Evolutionary conservation across 129 eudicot genomes (phyloP).

Genomic region (Ambrosia artemisiifolia): DNA sequence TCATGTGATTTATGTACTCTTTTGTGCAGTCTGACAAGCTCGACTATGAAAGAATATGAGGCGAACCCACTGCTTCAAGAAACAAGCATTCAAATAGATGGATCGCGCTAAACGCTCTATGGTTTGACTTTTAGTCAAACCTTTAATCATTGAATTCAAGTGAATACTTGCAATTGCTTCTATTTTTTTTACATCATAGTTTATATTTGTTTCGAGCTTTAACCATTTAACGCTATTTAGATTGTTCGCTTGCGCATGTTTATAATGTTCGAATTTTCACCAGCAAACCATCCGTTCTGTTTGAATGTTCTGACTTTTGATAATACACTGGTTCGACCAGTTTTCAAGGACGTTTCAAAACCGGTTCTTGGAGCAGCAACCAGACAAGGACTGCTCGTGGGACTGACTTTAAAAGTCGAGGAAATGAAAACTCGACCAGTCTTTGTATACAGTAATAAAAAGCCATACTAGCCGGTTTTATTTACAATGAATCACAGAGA

Average conservation of each 20-base stretch:
- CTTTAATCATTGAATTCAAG: conserved; percentile 18
- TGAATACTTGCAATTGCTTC: conserved; percentile 3
- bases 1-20: background rate
- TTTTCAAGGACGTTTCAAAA: conserved; percentile 3
- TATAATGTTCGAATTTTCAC: too few species aligned
- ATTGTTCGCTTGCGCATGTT: too few species aligned
- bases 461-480: conserved; percentile 24
- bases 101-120: conserved; percentile 7
- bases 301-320: too few species aligned
- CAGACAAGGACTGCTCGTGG: background rate
- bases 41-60: conserved; percentile 66
- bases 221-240: too few species aligned
- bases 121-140: conserved; percentile 32
- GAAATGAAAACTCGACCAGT: conserved; percentile 4
- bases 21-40: conserved; percentile 79
- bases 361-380: background rate
- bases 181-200: background rate
- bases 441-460: conserved; percentile 26
- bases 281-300: too few species aligned
- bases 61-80: conserved; percentile 14
- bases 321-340: background rate
- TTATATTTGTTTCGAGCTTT: background rate
- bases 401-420: background rate
- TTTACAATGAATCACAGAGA: conserved; percentile 30
- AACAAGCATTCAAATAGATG: conserved; percentile 16